Percentiles rank a stretch among this genome's conserved stretches.
Evolutionary conservation across 371 early-diverging fungal species (phyloP).

Genomic region (Apophysomyces trapeziformis): DNA sequence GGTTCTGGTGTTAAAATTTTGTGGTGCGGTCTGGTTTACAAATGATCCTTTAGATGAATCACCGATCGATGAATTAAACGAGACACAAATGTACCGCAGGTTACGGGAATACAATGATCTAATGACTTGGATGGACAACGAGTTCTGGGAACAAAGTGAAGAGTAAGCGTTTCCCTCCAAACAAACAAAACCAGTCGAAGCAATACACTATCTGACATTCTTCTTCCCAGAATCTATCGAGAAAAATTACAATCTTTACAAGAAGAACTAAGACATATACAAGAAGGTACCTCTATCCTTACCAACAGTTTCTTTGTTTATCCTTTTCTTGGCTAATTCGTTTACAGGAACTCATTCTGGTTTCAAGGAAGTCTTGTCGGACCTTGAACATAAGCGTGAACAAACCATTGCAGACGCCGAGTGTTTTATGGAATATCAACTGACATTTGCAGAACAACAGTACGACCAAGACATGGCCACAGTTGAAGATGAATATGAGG

Average conservation of each 20-base stretch:
- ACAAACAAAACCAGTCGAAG: constrained; percentile 16
- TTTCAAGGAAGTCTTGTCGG: constrained; percentile 44
- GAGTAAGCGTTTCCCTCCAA: constrained; percentile 33
- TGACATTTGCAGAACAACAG: constrained; percentile 34
- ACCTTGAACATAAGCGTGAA: constrained; percentile 44
- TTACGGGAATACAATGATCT: constrained; percentile 47
- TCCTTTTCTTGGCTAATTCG: background rate
- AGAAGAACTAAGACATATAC: constrained; percentile 38
- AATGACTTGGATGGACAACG: constrained; percentile 52
- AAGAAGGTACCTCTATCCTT: constrained; percentile 28
- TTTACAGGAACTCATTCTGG: constrained; percentile 44
- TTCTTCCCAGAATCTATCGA: constrained; percentile 27
- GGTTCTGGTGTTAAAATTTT: background rate
- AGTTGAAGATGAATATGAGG: constrained; percentile 49
- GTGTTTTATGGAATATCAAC: constrained; percentile 40
- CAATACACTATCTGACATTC: background rate
- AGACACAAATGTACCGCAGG: constrained; percentile 22
- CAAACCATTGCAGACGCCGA: constrained; percentile 38
- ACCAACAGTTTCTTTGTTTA: background rate
- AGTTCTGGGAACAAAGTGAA: constrained; percentile 51
- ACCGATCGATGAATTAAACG: constrained; percentile 17
- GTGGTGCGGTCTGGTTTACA: constrained; percentile 6
- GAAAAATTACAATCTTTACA: constrained; percentile 33
- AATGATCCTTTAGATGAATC: constrained; percentile 2
- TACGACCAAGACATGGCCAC: constrained; percentile 35